Conservation (phyloP, 2,329 filamentous ascomycete species). For the Diaporthe nobilis region DNA sequence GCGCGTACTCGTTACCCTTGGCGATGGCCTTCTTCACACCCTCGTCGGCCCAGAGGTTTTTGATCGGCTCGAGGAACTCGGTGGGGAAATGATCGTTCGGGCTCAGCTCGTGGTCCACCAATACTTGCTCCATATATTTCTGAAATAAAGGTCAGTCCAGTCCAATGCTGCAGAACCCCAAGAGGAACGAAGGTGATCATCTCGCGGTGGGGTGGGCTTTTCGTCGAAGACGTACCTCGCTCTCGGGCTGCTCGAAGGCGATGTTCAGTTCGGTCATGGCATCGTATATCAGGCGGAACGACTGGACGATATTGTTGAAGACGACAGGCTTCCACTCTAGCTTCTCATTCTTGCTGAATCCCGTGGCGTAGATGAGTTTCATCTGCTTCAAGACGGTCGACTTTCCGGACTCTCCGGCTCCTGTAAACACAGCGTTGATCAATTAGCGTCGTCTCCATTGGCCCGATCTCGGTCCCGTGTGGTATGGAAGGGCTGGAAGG, state of each 20-base stretch:
- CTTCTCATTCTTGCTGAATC: conserved; percentile 90
- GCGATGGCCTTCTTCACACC: conserved; percentile 90
- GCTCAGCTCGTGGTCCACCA: conserved; percentile 85
- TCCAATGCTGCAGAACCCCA: conserved; percentile 14
- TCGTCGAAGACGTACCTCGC: conserved; percentile 73
- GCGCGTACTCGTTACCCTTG: conserved; percentile 95
- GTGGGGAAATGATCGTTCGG: conserved; percentile 84
- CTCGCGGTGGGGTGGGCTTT: not conserved
- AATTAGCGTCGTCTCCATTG: conserved; percentile 17
- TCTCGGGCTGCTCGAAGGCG: conserved; percentile 82
- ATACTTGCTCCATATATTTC: conserved; percentile 84
- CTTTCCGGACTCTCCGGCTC: conserved; percentile 95
- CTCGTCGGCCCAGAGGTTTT: conserved; percentile 84
- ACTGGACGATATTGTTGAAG: conserved; percentile 94
- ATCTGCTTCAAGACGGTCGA: conserved; percentile 99
- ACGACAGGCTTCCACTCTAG: conserved; percentile 96
- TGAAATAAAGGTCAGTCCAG: conserved; percentile 53
- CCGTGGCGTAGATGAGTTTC: conserved; percentile 95
- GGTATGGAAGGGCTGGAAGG: conserved; percentile 4
- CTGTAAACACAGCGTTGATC: conserved; percentile 51
- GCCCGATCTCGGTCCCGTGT: not conserved
- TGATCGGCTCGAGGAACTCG: conserved; percentile 86
- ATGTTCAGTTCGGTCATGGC: conserved; percentile 91
- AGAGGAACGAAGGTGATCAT: not conserved
- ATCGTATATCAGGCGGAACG: conserved; percentile 90